phyloP scores from a whole-genome alignment of 2,329 filamentous ascomycete species.

The Scolecobasidium constrictum region DNA sequence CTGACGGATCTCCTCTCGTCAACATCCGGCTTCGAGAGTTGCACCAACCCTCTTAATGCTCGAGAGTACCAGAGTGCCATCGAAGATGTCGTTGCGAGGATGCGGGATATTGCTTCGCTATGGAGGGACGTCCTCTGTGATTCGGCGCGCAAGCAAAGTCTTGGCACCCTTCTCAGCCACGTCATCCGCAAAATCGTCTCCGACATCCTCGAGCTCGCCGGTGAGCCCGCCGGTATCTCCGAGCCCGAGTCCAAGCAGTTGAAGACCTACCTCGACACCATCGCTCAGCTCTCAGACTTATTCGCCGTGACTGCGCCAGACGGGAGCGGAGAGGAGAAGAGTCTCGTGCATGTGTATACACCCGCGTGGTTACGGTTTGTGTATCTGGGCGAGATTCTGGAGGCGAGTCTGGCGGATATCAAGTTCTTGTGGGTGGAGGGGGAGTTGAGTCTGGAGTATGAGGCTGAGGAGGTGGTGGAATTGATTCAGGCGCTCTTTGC shows the following conservation, averaged over 20 bases:
- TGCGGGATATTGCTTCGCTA: conserved; percentile 43
- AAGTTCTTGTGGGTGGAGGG: conserved; percentile 55
- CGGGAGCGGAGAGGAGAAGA: conserved; percentile 25
- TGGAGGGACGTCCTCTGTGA: conserved; percentile 49
- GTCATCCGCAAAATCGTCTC: conserved; percentile 48
- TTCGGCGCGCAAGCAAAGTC: conserved; percentile 49
- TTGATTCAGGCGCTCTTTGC: conserved; percentile 54
- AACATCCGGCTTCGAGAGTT: conserved; percentile 50
- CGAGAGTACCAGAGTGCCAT: conserved; percentile 50
- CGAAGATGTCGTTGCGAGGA: conserved; percentile 44
- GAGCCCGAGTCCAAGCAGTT: conserved; percentile 51
- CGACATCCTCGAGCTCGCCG: conserved; percentile 43
- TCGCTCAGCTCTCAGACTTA: conserved; percentile 45
- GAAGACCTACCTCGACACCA: conserved; percentile 43
- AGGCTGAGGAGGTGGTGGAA: conserved; percentile 49
- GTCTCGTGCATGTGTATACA: conserved; percentile 50
- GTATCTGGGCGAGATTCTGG: conserved; percentile 52
- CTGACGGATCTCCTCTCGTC: conserved; percentile 51
- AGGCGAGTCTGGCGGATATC: conserved; percentile 53
- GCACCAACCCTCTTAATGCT: conserved; percentile 48
- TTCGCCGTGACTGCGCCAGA: conserved; percentile 34
- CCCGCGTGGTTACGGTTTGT: conserved; percentile 56
- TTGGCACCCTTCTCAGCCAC: conserved; percentile 47
- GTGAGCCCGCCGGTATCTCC: conserved; percentile 47
- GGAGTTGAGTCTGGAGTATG: conserved; percentile 52